Evolutionary conservation across 2,329 filamentous ascomycete genomes (phyloP), one percentile per base, ranked within the genome.

Genomic region (Paracoccidioides brasiliensis): DNA sequence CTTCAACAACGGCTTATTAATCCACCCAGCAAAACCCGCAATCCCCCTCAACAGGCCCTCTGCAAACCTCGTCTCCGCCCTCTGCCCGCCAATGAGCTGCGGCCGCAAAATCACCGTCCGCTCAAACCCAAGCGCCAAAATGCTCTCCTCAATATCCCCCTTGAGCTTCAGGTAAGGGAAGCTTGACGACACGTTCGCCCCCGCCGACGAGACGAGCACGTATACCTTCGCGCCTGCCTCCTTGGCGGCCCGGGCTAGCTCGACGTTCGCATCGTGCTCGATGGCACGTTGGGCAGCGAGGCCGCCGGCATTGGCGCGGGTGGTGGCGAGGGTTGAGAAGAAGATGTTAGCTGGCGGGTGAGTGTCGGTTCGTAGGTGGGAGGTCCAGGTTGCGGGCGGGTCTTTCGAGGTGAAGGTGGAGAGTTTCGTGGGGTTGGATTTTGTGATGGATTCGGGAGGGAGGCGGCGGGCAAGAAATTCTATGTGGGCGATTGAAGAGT

Each of bases 231-330:
- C 79, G 40, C 88, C 88, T 0, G 83, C 81, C 3, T 78, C 79
- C 66, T 85, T 88, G 45, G 90, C 88, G 0, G 85, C 83, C 58
- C 80, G 78, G 3, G 88, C 90, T 30, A 95, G 77, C 60, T 85
- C 83, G 51, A 94, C 70, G 70, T 95, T 95, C 46, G 95, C 76
- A 66, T 93, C 89, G 67, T 90, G 81, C 73, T 96, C 91, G 60
- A 96, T 87, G 66, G 87, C 86, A 74, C 88, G 86, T 72, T 96
- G 91, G 59, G 84, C 82, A 33, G 82, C 84, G 61, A 95, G 73
- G 56, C 85, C 78, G 58, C 90, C 90, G 0, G 89, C 90, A 10
- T 78, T 77, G 0, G 76, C 85, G 51, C 83, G 81, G 0, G 90
- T 96, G 2, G 89, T 95, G 56, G 85, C 91, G 0, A 96, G 78